Evolutionary conservation across 352 stramenopile genomes (phyloP).

Genomic region (Phytopythium mirpurense): DNA sequence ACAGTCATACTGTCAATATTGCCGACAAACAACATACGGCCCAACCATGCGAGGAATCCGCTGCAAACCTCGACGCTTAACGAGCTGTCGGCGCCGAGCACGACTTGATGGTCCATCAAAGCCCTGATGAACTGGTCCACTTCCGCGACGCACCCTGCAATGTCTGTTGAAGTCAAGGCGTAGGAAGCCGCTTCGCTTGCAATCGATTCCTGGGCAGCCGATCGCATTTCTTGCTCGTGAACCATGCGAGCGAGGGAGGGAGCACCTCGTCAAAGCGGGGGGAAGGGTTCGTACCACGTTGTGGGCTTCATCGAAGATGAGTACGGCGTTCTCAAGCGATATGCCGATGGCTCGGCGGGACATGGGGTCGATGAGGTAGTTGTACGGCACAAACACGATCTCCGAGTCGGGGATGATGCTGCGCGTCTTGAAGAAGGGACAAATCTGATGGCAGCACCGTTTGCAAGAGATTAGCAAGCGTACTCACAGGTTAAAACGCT

Average conservation of each 20-base stretch:
- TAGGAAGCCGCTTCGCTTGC: conserved; percentile 95
- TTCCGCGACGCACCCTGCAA: conserved; percentile 93
- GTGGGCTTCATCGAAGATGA: conserved; percentile 99
- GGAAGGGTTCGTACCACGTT: conserved; percentile 90
- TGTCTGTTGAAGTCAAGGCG: conserved; percentile 91
- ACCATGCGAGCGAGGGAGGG: no score
- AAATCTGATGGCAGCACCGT: conserved; percentile 62
- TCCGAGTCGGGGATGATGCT: conserved; percentile 91
- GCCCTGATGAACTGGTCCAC: conserved; percentile 83
- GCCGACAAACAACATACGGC: not conserved
- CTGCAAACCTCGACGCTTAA: conserved; percentile 53
- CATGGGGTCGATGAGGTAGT: conserved; percentile 98
- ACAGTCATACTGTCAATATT: conserved; percentile 1
- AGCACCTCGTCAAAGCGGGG: conserved; percentile 19
- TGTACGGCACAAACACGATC: conserved; percentile 99
- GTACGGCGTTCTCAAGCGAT: conserved; percentile 93
- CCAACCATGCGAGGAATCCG: no score
- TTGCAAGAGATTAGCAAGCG: not conserved
- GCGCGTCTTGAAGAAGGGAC: conserved; percentile 96
- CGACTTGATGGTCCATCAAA: conserved; percentile 53
- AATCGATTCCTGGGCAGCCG: conserved; percentile 74
- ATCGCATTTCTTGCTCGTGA: no score
- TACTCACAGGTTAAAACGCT: no score
- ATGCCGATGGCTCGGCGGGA: conserved; percentile 90
- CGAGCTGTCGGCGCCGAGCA: conserved; percentile 38